Conservation (phyloP, 1,139 yeast genomes). For the Yamadazyma friedrichii region DNA sequence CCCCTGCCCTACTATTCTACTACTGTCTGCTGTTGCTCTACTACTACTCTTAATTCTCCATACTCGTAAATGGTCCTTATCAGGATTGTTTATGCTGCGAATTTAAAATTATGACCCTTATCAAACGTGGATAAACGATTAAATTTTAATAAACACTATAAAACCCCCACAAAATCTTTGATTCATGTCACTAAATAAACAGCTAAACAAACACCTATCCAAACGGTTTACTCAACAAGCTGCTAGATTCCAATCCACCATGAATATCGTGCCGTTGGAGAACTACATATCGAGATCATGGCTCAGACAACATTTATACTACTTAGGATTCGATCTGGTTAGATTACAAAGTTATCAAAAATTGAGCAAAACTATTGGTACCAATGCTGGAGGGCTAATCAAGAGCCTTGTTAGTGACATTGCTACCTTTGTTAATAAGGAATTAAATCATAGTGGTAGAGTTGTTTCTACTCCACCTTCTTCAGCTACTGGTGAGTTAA, state of each 20-base stretch:
- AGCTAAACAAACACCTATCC: too few species aligned
- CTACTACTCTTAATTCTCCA: too few species aligned
- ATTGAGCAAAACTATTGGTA: slow-evolving; percentile 27
- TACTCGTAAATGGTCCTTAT: neutral
- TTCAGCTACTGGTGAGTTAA: slow-evolving; percentile 24
- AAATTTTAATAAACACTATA: neutral
- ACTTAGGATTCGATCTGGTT: slow-evolving; percentile 37
- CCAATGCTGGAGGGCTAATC: slow-evolving; percentile 37
- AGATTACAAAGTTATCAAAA: slow-evolving; percentile 35
- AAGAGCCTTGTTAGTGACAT: slow-evolving; percentile 38
- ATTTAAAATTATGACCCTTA: slow-evolving; percentile 5
- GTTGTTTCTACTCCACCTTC: slow-evolving; percentile 10
- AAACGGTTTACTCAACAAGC: too few species aligned
- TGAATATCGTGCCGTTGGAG: slow-evolving; percentile 12
- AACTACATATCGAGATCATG: slow-evolving; percentile 20
- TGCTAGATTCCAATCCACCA: neutral
- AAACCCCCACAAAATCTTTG: too few species aligned
- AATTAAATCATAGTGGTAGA: slow-evolving; percentile 17
- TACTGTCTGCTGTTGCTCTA: too few species aligned
- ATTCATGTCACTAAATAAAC: too few species aligned
- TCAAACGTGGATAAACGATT: slow-evolving; percentile 6
- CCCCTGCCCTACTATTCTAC: too few species aligned
- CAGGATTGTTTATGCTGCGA: slow-evolving; percentile 8
- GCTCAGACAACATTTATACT: slow-evolving; percentile 34
- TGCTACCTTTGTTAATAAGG: slow-evolving; percentile 34